phyloP scores from a whole-genome alignment of 2,329 filamentous ascomycete genomes.

The Trichoderma lentiforme region DNA sequence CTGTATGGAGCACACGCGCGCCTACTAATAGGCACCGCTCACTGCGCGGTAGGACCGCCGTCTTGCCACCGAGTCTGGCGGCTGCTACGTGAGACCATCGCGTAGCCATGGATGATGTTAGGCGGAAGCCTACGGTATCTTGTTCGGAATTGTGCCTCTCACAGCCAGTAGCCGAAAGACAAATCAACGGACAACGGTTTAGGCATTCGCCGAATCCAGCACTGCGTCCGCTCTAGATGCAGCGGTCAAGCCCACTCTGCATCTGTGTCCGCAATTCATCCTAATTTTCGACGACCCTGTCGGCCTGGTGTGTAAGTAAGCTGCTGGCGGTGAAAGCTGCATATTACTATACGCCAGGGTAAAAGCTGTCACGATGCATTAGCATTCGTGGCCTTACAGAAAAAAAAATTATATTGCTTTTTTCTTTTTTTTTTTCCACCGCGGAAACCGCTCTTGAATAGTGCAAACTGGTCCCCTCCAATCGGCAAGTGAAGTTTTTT shows the following conservation, averaged over 20 bases:
- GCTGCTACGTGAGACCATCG: not conserved
- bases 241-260: constrained; percentile 2
- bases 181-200: not conserved
- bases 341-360: not conserved
- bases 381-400: not conserved
- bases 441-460: not conserved
- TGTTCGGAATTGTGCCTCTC: not conserved
- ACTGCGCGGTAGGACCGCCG: not conserved
- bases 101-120: not conserved
- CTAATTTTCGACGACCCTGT: not conserved
- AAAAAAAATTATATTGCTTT: not conserved
- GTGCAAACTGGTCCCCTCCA: not conserved
- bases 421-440: not conserved
- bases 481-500: constrained; percentile 2
- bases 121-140: not conserved
- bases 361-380: constrained; percentile 2
- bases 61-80: not conserved
- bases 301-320: not conserved
- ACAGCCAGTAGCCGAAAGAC: not conserved
- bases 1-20: not conserved
- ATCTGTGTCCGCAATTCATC: not conserved
- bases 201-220: not conserved
- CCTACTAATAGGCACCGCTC: not conserved
- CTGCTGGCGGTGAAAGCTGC: constrained; percentile 6
- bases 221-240: not conserved